Conservation (phyloP, 768 basidiomycete species). For the Pleurotus tuoliensis region DNA sequence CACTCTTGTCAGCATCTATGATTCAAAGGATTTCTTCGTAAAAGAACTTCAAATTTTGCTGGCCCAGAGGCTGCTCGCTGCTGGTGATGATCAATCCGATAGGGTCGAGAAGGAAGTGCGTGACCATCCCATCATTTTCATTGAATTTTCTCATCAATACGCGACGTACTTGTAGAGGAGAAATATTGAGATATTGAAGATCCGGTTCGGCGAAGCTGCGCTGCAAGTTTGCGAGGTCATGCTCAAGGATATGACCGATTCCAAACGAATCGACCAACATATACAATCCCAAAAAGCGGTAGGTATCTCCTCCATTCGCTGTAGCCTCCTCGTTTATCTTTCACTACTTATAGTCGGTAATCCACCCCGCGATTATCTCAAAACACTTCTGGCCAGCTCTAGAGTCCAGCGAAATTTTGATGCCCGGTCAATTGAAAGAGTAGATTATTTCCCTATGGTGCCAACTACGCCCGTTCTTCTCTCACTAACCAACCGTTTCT, state of each 20-base stretch:
- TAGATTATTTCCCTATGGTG: constrained; percentile 29
- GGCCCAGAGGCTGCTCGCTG: constrained; percentile 78
- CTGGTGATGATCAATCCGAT: constrained; percentile 78
- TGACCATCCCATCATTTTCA: background rate
- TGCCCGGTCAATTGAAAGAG: constrained; percentile 86
- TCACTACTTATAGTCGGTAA: constrained; percentile 42
- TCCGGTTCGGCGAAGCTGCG: constrained; percentile 91
- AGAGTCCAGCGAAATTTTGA: constrained; percentile 63
- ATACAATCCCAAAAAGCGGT: constrained; percentile 74
- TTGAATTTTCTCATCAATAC: no score
- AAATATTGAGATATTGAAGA: constrained; percentile 91
- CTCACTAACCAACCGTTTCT: background rate
- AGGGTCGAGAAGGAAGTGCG: constrained; percentile 67
- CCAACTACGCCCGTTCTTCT: background rate
- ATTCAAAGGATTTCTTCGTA: constrained; percentile 93
- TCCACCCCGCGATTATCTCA: constrained; percentile 91
- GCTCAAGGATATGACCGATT: constrained; percentile 96
- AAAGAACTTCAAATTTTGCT: constrained; percentile 92
- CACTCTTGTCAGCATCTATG: constrained; percentile 95
- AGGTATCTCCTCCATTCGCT: constrained; percentile 17
- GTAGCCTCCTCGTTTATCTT: background rate
- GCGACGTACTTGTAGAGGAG: constrained; percentile 53
- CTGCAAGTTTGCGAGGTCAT: constrained; percentile 97
- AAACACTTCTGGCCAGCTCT: constrained; percentile 93
- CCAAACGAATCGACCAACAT: constrained; percentile 83